A percentile compares a stretch with the other conserved stretches of the same genome.
Evolutionary conservation across 2,329 filamentous ascomycete genomes (phyloP).

Genomic region (Beauveria asiatica): DNA sequence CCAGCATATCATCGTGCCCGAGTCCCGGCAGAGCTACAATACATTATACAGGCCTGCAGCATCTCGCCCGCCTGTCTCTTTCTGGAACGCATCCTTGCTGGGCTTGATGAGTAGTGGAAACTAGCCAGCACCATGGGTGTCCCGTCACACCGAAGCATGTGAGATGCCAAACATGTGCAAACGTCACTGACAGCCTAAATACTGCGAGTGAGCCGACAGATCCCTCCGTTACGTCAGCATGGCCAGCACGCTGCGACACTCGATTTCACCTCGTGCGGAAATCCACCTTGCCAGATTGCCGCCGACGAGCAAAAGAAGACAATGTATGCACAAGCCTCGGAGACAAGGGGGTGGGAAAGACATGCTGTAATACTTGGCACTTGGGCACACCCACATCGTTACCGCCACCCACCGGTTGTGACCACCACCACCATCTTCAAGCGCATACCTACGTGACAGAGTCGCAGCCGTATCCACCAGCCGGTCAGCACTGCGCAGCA

Average conservation of each 20-base stretch:
- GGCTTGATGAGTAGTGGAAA: background rate
- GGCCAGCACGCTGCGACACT: background rate
- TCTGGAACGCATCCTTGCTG: background rate
- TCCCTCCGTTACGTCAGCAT: background rate
- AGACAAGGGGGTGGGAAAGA: background rate
- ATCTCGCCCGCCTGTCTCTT: background rate
- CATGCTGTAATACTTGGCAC: background rate
- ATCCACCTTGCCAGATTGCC: background rate
- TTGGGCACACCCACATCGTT: background rate
- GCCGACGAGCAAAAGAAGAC: background rate
- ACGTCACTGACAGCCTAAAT: background rate
- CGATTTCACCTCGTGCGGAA: background rate
- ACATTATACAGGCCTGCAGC: background rate
- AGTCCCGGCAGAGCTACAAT: background rate
- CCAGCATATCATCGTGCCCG: background rate
- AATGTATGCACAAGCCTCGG: background rate
- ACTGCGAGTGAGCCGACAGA: background rate
- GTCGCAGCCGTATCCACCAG: background rate
- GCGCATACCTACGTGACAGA: background rate
- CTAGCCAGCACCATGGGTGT: background rate
- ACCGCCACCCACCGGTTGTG: background rate
- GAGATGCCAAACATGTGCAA: background rate
- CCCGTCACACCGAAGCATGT: background rate
- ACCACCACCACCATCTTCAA: background rate
- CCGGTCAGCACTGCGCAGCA: slow-evolving; percentile 1